Percentiles rank a stretch among this genome's conserved stretches.
These are phyloP conservation scores for Colletotrichum falcatum DNA, from an alignment of 2,329 filamentous ascomycete species.

Conservation along the genomic window DNA sequence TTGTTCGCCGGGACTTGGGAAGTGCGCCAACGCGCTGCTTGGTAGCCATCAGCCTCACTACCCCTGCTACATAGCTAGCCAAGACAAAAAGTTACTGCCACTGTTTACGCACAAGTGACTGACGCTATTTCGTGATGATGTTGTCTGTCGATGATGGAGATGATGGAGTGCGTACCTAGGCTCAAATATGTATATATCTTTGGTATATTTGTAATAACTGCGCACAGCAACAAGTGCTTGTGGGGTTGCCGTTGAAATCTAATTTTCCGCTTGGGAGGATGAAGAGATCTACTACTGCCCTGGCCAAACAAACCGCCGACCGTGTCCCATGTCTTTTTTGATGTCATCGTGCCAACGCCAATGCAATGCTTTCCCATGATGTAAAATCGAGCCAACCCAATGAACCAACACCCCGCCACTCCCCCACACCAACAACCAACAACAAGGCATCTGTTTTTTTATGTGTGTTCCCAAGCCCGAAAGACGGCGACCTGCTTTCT, in stretches of 20 bases:
- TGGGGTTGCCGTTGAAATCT: not conserved
- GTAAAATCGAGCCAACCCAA: conserved; percentile 23
- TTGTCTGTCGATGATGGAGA: not conserved
- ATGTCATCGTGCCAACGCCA: conserved; percentile 37
- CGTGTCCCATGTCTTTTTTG: conserved; percentile 3
- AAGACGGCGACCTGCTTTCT: not conserved
- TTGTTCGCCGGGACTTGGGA: conserved; percentile 32
- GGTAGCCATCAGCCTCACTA: conserved; percentile 9
- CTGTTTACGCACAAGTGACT: not conserved
- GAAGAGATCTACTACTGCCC: conserved; percentile 15
- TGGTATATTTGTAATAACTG: conserved; percentile 31
- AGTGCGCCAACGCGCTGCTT: conserved; percentile 23
- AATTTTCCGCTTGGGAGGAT: conserved; percentile 12
- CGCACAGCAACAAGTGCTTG: conserved; percentile 12
- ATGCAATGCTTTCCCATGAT: conserved; percentile 40
- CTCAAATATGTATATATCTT: conserved; percentile 6
- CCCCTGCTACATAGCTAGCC: conserved; percentile 31
- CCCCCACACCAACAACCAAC: not conserved
- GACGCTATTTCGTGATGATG: not conserved
- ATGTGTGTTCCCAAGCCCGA: not conserved
- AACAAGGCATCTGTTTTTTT: not conserved
- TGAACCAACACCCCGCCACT: not conserved
- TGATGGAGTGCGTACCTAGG: too few relatives aligned
- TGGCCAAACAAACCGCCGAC: conserved; percentile 25
- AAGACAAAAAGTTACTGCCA: conserved; percentile 40